These are phyloP conservation scores for Pouteria campechiana DNA, from an alignment of 179 eudicot genomes.

Conservation along the genomic window DNA sequence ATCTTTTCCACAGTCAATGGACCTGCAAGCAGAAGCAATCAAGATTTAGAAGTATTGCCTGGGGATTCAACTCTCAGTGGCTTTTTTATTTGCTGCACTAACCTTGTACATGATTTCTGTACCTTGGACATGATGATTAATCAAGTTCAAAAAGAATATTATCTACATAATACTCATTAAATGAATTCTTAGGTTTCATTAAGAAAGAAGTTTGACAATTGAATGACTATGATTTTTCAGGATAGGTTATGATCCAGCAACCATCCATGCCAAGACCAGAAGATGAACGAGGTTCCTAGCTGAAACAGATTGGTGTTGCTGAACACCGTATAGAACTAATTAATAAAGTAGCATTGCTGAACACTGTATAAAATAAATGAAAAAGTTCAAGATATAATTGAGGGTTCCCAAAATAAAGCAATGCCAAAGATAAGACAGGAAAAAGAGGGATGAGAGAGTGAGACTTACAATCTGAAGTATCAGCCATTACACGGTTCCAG, in stretches of 20 bases:
- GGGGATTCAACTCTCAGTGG: neutral
- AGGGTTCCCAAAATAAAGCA: neutral
- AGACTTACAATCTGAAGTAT: constrained; percentile 51
- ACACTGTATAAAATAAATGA: no score
- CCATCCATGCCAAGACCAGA: no score
- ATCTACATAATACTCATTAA: neutral
- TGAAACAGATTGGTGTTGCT: neutral
- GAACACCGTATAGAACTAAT: no score
- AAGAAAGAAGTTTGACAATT: no score
- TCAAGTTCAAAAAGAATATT: neutral
- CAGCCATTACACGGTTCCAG: constrained; percentile 59
- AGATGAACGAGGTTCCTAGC: no score
- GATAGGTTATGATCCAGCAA: no score
- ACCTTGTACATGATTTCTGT: no score
- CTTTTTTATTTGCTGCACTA: neutral
- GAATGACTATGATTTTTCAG: no score
- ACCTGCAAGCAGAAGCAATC: constrained; percentile 25
- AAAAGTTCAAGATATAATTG: no score
- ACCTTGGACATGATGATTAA: neutral
- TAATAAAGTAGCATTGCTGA: no score
- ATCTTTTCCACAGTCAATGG: constrained; percentile 54
- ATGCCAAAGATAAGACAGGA: neutral
- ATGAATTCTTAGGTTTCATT: neutral
- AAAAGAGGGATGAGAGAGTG: neutral
- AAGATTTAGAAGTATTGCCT: neutral